Base-by-base conservation (phyloP, 768 basidiomycete species). In the Boletus rex-veris region DNA sequence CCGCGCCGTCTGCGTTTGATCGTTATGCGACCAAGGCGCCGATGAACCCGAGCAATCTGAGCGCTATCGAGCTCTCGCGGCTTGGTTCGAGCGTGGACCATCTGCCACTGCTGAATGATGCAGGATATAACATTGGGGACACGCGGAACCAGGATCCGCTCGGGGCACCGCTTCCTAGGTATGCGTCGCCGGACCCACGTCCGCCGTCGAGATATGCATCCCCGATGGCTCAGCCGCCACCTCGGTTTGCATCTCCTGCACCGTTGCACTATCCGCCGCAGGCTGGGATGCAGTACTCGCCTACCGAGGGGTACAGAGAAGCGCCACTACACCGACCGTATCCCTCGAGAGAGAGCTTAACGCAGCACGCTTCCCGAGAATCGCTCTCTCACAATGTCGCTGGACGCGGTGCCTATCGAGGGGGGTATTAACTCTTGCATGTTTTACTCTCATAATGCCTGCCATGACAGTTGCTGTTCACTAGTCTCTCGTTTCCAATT, bases 271-370 rank as follows among this genome's bases (percentile, higher is more conserved):
- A 62, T 72, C 78, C 54, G 59, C 75, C 57, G 50, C 71, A 58
- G 52, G 54, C 59, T 31, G 65, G 62, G 9, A 51, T 45, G 53
- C 58, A 59, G 9, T 62, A 60, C 64, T 53, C 57, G 57, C 52
- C 71, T 54, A 62, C 53, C 21, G 73, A 74, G 11, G 75, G 71
- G 5, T 75, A 74, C 55, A 73, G 84, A 43, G 82, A 86, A 60
- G 85, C 85, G 6, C 81, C 87, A 2, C 64, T 82, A 1, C 85
- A 88, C 62, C 76, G 88, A 52, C 85, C 84, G 2, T 69, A 76
- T 50, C 63, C 65, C 5, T 57, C 58, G 24, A 58, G 64, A 19
- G 64, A 61, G 6, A 57, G 26, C 36, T 55, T 55, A 35, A 42
- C 7, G 26, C 37, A 46, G 40, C 53, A 58, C 15, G 43, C 54